Base-by-base conservation (phyloP, 2,329 filamentous ascomycete species). In the Aspergillus arachidicola region DNA sequence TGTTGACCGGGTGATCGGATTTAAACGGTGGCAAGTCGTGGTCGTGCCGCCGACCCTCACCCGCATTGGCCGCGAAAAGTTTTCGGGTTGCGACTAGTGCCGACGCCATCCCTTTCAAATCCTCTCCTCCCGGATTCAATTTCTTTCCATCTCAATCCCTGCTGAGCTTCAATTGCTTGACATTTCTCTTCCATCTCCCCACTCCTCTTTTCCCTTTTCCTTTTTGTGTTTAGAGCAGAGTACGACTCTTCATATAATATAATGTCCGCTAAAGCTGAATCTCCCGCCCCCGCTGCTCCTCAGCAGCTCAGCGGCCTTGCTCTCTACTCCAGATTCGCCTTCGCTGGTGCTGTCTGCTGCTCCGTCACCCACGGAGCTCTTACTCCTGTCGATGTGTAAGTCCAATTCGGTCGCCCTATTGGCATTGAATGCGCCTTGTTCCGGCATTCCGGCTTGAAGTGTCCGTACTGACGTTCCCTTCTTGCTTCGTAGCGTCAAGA, bases 381-480 rank as follows among this genome's bases (percentile, higher is more conserved):
- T 76, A 99, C 95, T 73, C 95, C 95, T 78, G 93, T 99, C 82
- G 95, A 99, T 91, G 95, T 99, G 94, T 98, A 95, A 83, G 94
- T 92, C 66, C 62, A 51, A 51, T 51, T 32, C 19, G 16, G 28
- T 51, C 48, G 48, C 48, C 48, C 19, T 11, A 21, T n/a, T 32
- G 10, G 48, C 63, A 28, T 63, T 43, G 32, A 64, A 58, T 58
- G 26, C 48, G 48, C 48, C 19, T 51, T 10, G 30, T 51, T 34
- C 48, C 48, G 48, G 28, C 16, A 30, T 10, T 32, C n/a, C 48
- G 7, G 48, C 48, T n/a, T n/a, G 3, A 14, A 51, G 28, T 51
- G 19, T 51, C 26, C 16, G 28, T 32, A 32, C 48, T 51, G 48
- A 51, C 58, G 51, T 55, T 46, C 34, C 64, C 57, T 66, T 72